These are phyloP conservation scores for Galerina sulciceps DNA, from an alignment of 768 basidiomycete species.

Conservation along the genomic window DNA sequence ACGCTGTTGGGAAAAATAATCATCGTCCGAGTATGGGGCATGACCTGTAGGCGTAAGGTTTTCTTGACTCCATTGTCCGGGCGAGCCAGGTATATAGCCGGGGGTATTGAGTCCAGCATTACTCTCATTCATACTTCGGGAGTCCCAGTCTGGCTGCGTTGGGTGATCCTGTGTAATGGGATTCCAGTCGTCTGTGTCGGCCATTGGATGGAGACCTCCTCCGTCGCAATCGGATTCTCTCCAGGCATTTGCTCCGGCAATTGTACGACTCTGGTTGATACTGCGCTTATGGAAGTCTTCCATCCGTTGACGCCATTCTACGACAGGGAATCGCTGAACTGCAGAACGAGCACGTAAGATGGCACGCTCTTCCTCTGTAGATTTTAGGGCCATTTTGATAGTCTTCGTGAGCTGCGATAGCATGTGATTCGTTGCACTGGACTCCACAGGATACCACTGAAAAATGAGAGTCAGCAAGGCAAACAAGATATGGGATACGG, in stretches of 20 bases:
- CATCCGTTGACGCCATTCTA: conserved; percentile 95
- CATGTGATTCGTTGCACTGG: conserved; percentile 91
- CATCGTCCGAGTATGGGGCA: conserved; percentile 56
- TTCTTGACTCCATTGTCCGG: conserved; percentile 67
- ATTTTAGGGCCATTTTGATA: conserved; percentile 92
- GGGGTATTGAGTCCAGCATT: conserved; percentile 42
- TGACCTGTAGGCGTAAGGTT: conserved; percentile 54
- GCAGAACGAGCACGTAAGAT: conserved; percentile 93
- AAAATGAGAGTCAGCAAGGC: conserved; percentile 2
- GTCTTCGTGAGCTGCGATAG: conserved; percentile 93
- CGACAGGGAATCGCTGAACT: conserved; percentile 95
- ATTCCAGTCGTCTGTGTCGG: conserved; percentile 81
- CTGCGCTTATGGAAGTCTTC: conserved; percentile 94
- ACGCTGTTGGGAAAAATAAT: conserved; percentile 49
- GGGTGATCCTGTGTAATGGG: conserved; percentile 69
- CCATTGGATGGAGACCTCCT: conserved; percentile 50
- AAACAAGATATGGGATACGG: neutral
- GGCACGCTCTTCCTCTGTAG: conserved; percentile 88
- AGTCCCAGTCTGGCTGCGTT: conserved; percentile 79
- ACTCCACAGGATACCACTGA: conserved; percentile 98
- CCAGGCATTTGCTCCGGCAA: conserved; percentile 80
- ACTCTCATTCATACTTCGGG: conserved; percentile 54
- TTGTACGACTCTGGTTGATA: conserved; percentile 68
- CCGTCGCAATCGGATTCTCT: conserved; percentile 69
- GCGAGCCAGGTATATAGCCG: conserved; percentile 57